phyloP scores from a whole-genome alignment of 2,329 filamentous ascomycete genomes.

The Trichoderma sp. region DNA sequence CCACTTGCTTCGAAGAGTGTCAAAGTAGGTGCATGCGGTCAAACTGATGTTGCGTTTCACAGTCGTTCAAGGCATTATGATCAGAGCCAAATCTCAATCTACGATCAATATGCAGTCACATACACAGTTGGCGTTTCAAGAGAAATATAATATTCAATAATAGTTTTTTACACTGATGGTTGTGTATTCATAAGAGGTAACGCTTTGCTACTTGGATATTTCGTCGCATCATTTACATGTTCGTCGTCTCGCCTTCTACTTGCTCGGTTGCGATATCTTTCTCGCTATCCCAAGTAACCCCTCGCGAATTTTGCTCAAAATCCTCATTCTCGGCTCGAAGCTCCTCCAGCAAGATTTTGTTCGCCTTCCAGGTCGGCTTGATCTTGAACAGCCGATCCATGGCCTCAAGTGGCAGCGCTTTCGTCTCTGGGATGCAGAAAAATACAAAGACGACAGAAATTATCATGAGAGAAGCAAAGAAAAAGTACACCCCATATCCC shows the following conservation, averaged over 20 bases:
- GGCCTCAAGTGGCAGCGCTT: conserved; percentile 56
- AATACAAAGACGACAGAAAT: conserved; percentile 53
- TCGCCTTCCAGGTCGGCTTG: conserved; percentile 19
- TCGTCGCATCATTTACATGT: background rate
- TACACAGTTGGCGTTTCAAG: background rate
- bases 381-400: conserved; percentile 21
- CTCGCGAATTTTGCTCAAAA: conserved; percentile 7
- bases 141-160: background rate
- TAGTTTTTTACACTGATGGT: background rate
- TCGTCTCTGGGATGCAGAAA: conserved; percentile 59
- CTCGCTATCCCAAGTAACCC: conserved; percentile 14
- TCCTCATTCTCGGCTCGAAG: conserved; percentile 14
- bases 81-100: background rate
- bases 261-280: conserved; percentile 17
- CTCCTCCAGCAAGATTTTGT: conserved; percentile 13
- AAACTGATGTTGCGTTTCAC: background rate
- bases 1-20: background rate
- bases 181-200: background rate
- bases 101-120: background rate
- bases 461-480: conserved; percentile 57
- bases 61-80: background rate
- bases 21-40: background rate
- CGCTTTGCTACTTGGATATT: background rate
- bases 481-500: conserved; percentile 58
- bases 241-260: background rate